These are phyloP conservation scores for Termitomyces titanicus DNA, from an alignment of 768 basidiomycete genomes.

Conservation along the genomic window DNA sequence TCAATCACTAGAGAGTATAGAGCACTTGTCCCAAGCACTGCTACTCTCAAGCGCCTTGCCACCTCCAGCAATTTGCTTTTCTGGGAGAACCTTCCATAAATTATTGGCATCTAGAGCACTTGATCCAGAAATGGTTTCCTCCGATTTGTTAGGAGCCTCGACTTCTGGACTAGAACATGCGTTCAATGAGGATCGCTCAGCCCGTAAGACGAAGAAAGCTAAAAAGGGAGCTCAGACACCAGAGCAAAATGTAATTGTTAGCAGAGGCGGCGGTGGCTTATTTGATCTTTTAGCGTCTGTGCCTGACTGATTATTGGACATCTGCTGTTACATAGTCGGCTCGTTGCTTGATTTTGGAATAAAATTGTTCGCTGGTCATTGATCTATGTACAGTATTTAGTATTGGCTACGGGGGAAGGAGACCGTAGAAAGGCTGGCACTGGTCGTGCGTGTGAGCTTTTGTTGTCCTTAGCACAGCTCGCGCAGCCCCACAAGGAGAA, in stretches of 20 bases:
- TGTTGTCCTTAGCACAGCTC: no score
- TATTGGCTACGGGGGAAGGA: no score
- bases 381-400: no score
- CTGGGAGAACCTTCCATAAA: conserved; percentile 58
- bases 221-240: conserved; percentile 15
- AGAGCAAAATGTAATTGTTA: not conserved
- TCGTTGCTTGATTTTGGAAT: no score
- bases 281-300: conserved; percentile 42
- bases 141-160: conserved; percentile 44
- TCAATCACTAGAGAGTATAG: conserved; percentile 55
- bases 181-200: conserved; percentile 41
- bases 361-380: no score
- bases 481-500: no score
- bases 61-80: conserved; percentile 45
- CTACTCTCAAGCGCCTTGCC: conserved; percentile 49
- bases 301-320: conserved; percentile 23
- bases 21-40: conserved; percentile 58
- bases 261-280: conserved; percentile 20
- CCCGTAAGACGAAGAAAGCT: conserved; percentile 33
- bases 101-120: conserved; percentile 30
- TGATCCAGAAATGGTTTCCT: conserved; percentile 20
- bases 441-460: no score
- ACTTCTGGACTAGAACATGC: conserved; percentile 41
- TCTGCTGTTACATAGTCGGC: no score
- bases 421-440: no score